Percentiles rank a stretch among this genome's conserved stretches.
phyloP scores from a whole-genome alignment of 345 rosid genomes.

The Gossypium ekmanianum region DNA sequence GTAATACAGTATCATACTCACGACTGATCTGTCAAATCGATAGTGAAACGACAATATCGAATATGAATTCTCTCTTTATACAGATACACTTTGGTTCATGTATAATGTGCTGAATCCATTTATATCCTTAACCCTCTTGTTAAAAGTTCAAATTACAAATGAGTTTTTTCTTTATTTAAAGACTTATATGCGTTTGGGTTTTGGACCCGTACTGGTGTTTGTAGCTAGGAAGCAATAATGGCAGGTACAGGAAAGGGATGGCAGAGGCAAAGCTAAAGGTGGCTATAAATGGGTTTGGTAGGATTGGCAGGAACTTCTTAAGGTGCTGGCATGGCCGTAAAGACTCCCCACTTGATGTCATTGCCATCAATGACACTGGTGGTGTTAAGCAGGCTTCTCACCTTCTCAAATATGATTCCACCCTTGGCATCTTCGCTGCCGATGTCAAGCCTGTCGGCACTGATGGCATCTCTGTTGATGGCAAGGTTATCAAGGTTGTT shows the following conservation, averaged over 20 bases:
- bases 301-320: conserved; percentile 33
- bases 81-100: too few species aligned
- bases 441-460: conserved; percentile 86
- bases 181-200: background rate
- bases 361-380: conserved; percentile 91
- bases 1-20: too few species aligned
- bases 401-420: conserved; percentile 95
- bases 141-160: background rate
- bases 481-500: conserved; percentile 89
- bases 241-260: conserved; percentile 69
- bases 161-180: background rate
- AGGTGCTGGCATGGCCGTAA: conserved; percentile 22
- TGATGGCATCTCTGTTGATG: conserved; percentile 84
- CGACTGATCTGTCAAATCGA: too few species aligned
- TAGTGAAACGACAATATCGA: too few species aligned
- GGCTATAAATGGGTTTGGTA: conserved; percentile 92
- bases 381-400: conserved; percentile 97
- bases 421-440: conserved; percentile 90
- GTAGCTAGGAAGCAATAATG: conserved; percentile 56
- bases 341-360: conserved; percentile 81
- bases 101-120: too few species aligned
- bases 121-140: too few species aligned
- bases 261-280: conserved; percentile 83
- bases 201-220: background rate
- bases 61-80: too few species aligned